These are phyloP conservation scores for Candida ipomoeae DNA, from an alignment of 805 yeast species.

Conservation along the genomic window DNA sequence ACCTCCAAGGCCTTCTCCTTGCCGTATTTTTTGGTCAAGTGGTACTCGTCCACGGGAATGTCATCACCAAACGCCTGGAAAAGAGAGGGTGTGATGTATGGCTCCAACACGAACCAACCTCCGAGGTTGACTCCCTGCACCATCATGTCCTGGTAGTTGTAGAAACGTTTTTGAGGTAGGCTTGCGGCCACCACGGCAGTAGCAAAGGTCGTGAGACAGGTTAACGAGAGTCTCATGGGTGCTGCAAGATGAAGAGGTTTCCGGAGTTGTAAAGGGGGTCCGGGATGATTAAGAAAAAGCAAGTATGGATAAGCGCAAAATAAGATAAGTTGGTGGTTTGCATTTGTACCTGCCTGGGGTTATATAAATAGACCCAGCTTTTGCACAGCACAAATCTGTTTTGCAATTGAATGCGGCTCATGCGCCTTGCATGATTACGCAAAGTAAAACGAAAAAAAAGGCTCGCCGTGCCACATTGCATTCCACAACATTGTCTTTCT, in stretches of 20 bases:
- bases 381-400: conserved; percentile 1
- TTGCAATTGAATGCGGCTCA: neutral
- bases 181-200: conserved; percentile 9
- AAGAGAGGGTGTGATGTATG: conserved; percentile 77
- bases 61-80: conserved; percentile 50
- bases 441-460: neutral
- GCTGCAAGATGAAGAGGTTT: neutral
- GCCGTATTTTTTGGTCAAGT: conserved; percentile 59
- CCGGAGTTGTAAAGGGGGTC: neutral
- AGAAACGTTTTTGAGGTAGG: conserved; percentile 15
- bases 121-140: conserved; percentile 77
- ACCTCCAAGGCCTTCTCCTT: conserved; percentile 44
- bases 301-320: neutral
- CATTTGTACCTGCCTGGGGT: neutral
- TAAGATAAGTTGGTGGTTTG: too few relatives aligned
- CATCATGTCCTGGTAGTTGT: conserved; percentile 34
- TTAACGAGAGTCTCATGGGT: conserved; percentile 8
- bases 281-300: neutral
- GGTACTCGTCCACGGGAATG: conserved; percentile 82
- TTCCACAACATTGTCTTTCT: neutral
- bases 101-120: conserved; percentile 88
- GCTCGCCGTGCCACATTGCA: neutral
- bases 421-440: neutral
- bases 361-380: neutral
- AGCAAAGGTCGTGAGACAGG: conserved; percentile 10